Conservation (phyloP, 345 rosid genomes). For the Kandelia obovata region DNA sequence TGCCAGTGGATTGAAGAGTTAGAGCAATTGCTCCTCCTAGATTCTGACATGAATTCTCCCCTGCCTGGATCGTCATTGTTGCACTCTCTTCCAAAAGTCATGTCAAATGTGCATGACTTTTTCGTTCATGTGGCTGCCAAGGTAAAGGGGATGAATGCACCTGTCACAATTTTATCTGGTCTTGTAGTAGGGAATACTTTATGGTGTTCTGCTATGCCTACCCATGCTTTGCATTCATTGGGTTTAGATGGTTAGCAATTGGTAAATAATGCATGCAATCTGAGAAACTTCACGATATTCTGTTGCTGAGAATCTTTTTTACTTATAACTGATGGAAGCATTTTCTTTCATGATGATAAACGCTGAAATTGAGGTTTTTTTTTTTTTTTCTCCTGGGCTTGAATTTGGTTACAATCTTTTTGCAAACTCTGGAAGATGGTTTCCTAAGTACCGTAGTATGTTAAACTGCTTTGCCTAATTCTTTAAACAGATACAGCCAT, state of each 20-base stretch:
- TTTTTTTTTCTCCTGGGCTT: not conserved
- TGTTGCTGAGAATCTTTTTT: not conserved
- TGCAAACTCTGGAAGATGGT: not conserved
- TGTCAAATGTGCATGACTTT: conserved; percentile 85
- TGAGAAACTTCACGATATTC: not conserved
- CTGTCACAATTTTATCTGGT: too few species aligned
- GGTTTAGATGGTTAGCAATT: too few species aligned
- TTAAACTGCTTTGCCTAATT: not conserved
- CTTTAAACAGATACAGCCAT: not conserved
- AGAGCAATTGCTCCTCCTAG: conserved; percentile 66
- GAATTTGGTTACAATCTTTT: conserved; percentile 2
- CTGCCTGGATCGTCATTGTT: conserved; percentile 51
- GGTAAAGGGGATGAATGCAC: conserved; percentile 39
- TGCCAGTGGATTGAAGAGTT: conserved; percentile 91
- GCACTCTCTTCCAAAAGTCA: conserved; percentile 86
- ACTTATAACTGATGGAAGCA: not conserved
- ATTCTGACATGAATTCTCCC: conserved; percentile 58
- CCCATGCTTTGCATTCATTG: too few species aligned
- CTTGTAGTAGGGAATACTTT: not conserved
- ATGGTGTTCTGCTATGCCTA: not conserved
- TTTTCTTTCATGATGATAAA: not conserved
- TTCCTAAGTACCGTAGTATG: not conserved
- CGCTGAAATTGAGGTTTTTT: not conserved
- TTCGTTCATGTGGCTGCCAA: conserved; percentile 96
- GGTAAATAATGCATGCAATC: too few species aligned